Conservation (phyloP, 257 asterid species). For the Phtheirospermum japonicum region DNA sequence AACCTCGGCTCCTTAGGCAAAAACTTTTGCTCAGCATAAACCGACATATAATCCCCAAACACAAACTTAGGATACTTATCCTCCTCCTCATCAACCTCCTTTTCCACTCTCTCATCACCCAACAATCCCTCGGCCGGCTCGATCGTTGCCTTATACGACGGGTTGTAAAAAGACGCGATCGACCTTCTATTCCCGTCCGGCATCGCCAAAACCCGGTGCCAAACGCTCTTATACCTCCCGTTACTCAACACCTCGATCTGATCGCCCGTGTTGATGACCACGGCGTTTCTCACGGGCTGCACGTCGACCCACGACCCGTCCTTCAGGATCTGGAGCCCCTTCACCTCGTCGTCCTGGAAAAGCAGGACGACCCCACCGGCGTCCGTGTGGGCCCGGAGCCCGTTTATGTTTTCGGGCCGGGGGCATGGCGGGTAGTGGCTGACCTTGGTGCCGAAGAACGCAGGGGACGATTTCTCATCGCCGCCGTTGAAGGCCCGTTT, state of each 20-base stretch:
- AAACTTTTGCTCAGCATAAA: constrained; percentile 70
- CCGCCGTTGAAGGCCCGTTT: constrained; percentile 60
- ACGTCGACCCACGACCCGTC: constrained; percentile 73
- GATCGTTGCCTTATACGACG: constrained; percentile 62
- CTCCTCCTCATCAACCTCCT: constrained; percentile 12
- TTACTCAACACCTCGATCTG: constrained; percentile 83
- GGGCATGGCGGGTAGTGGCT: constrained; percentile 95
- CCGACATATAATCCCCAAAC: constrained; percentile 75
- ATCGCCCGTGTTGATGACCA: no score
- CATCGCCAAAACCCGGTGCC: constrained; percentile 64
- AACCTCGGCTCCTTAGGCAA: constrained; percentile 85
- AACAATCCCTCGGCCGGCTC: constrained; percentile 49
- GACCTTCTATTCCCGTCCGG: constrained; percentile 63
- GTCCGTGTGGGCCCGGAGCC: constrained; percentile 89
- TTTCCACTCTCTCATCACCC: not conserved
- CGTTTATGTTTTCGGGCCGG: constrained; percentile 55
- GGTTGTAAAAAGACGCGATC: constrained; percentile 82
- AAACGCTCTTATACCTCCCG: constrained; percentile 79
- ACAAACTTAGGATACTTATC: constrained; percentile 68
- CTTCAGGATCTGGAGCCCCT: constrained; percentile 74
- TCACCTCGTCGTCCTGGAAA: constrained; percentile 69
- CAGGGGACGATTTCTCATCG: constrained; percentile 27
- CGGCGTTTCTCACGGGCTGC: constrained; percentile 57
- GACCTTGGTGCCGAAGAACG: constrained; percentile 87
- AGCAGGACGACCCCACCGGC: constrained; percentile 87